Conservation (phyloP, 305 asterid species). For the Ajuga reptans region DNA sequence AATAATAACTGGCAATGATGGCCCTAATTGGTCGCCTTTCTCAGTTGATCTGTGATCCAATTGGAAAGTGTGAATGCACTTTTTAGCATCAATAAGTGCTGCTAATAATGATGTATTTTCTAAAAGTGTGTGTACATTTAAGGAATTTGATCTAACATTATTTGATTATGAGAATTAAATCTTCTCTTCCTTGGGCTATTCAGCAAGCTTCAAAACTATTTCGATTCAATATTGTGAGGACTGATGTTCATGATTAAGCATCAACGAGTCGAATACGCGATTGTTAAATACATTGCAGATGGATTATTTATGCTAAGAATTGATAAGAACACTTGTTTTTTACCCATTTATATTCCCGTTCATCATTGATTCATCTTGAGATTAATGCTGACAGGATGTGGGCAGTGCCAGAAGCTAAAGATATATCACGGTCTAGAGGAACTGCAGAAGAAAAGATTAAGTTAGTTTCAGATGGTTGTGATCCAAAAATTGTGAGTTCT, state of each 20-base stretch:
- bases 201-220: background rate
- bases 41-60: conserved; percentile 19
- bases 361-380: conserved; percentile 3
- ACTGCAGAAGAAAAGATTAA: conserved; percentile 38
- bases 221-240: background rate
- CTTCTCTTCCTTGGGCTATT: background rate
- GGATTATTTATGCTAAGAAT: background rate
- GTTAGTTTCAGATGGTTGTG: conserved; percentile 57
- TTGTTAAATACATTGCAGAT: background rate
- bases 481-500: conserved; percentile 53
- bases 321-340: background rate
- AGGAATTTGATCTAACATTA: background rate
- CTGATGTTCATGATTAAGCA: background rate
- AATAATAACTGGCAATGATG: conserved; percentile 14
- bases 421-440: conserved; percentile 33
- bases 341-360: background rate
- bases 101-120: conserved; percentile 24
- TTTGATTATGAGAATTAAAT: background rate
- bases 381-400: conserved; percentile 55
- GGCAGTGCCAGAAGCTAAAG: conserved; percentile 67
- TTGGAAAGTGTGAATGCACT: conserved; percentile 19
- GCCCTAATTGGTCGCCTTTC: background rate
- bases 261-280: no score
- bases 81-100: conserved; percentile 20
- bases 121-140: background rate